Evolutionary conservation across 2,329 filamentous ascomycete genomes (phyloP).

Genomic region (Stemphylium vesicarium): DNA sequence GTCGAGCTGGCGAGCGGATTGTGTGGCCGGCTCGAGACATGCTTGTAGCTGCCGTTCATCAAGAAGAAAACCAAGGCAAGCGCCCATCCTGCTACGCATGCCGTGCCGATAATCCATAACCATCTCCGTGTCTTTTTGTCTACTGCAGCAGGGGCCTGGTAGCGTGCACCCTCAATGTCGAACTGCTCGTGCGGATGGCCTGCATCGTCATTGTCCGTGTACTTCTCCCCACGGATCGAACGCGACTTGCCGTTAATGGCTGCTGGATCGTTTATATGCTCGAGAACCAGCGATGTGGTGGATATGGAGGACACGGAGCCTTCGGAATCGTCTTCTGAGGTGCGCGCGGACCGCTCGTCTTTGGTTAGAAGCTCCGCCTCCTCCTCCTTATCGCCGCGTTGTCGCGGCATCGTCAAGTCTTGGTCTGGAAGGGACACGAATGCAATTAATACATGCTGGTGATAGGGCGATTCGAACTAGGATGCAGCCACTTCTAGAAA

Average conservation of each 20-base stretch:
- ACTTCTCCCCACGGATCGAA: conserved; percentile 43
- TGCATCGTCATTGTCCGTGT: conserved; percentile 47
- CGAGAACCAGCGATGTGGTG: conserved; percentile 82
- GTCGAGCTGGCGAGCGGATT: conserved; percentile 69
- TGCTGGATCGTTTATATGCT: conserved; percentile 69
- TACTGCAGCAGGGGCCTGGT: conserved; percentile 59
- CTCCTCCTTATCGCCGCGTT: conserved; percentile 49
- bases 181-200: conserved; percentile 57
- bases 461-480: background rate
- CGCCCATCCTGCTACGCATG: conserved; percentile 72
- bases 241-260: conserved; percentile 36
- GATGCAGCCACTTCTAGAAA: background rate
- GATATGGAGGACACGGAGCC: conserved; percentile 78
- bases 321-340: conserved; percentile 45
- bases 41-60: conserved; percentile 68
- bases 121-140: conserved; percentile 70
- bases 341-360: conserved; percentile 37
- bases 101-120: conserved; percentile 65
- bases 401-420: conserved; percentile 40
- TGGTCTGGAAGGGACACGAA: background rate
- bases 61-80: conserved; percentile 72
- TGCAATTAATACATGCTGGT: conserved; percentile 25
- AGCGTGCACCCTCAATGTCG: conserved; percentile 60
- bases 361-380: conserved; percentile 55
- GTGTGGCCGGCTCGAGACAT: conserved; percentile 68